Conservation (phyloP, 495 filamentous ascomycete genomes). For the Venustampulla echinocandica region DNA sequence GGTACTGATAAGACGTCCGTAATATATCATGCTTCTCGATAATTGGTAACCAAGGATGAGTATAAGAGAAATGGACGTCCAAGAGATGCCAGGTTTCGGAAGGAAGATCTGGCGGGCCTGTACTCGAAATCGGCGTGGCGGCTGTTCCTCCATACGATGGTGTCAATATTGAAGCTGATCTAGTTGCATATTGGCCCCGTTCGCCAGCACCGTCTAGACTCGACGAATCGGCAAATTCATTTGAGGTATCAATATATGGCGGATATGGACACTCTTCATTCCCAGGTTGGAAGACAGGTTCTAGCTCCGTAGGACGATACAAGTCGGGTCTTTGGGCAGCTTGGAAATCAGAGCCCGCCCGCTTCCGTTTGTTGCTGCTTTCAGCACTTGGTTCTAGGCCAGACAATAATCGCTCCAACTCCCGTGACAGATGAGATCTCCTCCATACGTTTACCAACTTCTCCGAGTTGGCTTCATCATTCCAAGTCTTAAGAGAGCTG, state of each 20-base stretch:
- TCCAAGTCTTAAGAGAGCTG: slow-evolving; percentile 27
- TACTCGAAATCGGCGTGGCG: slow-evolving; percentile 27
- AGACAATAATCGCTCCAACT: slow-evolving; percentile 49
- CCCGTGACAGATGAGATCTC: slow-evolving; percentile 40
- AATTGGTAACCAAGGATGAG: slow-evolving; percentile 66
- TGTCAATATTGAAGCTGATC: slow-evolving; percentile 17
- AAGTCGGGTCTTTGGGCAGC: too few relatives aligned
- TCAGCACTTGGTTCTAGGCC: slow-evolving; percentile 19
- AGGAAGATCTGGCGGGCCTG: slow-evolving; percentile 32
- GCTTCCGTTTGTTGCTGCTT: slow-evolving; percentile 23
- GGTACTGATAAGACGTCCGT: slow-evolving; percentile 37
- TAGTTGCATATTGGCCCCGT: neutral
- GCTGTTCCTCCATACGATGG: slow-evolving; percentile 30
- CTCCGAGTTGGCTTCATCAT: slow-evolving; percentile 41
- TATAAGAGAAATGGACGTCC: slow-evolving; percentile 65
- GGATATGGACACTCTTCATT: neutral
- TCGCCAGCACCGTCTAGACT: neutral
- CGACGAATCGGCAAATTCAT: neutral
- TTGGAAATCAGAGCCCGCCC: too few relatives aligned
- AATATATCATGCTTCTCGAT: slow-evolving; percentile 58
- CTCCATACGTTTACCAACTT: slow-evolving; percentile 51
- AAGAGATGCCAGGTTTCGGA: slow-evolving; percentile 54
- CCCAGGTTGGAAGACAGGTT: neutral
- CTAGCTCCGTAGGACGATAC: too few relatives aligned
- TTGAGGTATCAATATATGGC: neutral